Evolutionary conservation across 768 basidiomycete genomes (phyloP), one percentile per base, ranked within the genome.

Genomic region (Panaeolus cyanescens): DNA sequence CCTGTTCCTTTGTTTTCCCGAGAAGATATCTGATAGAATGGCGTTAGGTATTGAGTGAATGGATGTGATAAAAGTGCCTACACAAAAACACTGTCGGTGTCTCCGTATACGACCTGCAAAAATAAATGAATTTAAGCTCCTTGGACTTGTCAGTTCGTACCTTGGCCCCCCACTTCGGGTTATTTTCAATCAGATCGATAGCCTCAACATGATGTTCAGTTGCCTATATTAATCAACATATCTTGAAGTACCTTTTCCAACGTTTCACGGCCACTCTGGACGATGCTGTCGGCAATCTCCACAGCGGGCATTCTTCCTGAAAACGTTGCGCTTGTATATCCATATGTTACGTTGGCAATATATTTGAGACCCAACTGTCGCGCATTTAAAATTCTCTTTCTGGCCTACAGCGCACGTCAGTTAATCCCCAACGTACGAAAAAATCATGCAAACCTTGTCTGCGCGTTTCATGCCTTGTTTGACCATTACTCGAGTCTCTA

Each of bases 301-400:
- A 98, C 96, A 9, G 93, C 94, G 22, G 97, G 97, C 97, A 99
- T 99, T 54, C 97, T 82, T 2, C 97, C 97, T 15, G 96, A 98
- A 70, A 88, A 97, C 1, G 92, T 91, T 2, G 97, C 97, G 62
- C 91, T 84, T 0, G 96, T 98, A 71, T 99, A 99, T 0, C 97
- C 96, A 68, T 99, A 99, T 0, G 94, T 98, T 37, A 93, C 91
- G 70, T 98, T 95, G 34, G 92, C 86, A 50, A 99, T 96, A 65
- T 90, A 96, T 75, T 99, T 99, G 54, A 99, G 81, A 59, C 93
- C 87, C 2, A 97, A 84, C 70, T 99, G 96, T 2, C 97, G 85
- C 3, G 96, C 96, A 68, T 99, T 89, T 31, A 99, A 80, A 20
- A 96, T 82, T 60, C 87, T 82, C 28, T 77, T 80, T 36, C 98